Conservation (phyloP, 257 asterid genomes). For the Capsicum pubescens region DNA sequence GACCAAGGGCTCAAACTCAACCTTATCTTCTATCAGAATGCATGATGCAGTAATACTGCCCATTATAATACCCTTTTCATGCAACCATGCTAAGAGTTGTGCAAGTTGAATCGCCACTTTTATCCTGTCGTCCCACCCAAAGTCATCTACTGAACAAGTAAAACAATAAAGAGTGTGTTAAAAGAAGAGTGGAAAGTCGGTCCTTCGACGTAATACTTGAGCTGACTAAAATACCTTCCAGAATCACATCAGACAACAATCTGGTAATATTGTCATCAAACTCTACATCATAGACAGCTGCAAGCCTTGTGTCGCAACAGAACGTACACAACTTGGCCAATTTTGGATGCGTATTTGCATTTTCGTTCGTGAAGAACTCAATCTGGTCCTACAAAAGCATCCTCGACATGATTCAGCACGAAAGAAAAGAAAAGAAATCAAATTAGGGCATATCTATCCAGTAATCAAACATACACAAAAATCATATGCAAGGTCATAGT, state of each 20-base stretch:
- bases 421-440: no score
- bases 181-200: neutral
- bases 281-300: neutral
- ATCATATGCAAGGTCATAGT: no score
- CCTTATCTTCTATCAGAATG: neutral
- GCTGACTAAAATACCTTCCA: neutral
- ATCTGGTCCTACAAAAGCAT: no score
- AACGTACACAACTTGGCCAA: neutral
- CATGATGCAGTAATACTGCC: neutral
- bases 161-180: neutral
- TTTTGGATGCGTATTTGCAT: neutral
- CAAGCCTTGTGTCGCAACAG: neutral
- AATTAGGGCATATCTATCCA: no score
- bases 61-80: neutral
- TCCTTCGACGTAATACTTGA: neutral
- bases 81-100: neutral
- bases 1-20: neutral
- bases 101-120: no score
- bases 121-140: no score
- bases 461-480: no score
- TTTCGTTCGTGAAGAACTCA: neutral
- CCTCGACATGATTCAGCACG: no score
- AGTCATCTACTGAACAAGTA: neutral
- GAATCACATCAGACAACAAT: neutral
- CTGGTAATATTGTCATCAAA: neutral